Base-by-base conservation (phyloP, 1,139 yeast genomes). In the Suzukiozyma palmioleophila region DNA sequence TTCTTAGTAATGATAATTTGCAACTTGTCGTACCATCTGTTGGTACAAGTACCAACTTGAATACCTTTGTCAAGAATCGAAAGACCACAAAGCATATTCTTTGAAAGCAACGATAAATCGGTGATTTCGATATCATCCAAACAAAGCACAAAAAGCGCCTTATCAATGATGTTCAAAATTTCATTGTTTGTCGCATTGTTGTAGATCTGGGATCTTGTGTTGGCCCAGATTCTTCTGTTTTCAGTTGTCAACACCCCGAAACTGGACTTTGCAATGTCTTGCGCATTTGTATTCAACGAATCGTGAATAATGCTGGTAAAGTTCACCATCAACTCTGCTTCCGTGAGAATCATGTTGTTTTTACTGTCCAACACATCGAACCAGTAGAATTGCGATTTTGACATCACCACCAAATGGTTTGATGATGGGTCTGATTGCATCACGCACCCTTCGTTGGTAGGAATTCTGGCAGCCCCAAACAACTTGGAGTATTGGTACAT, bases 11-110 rank as follows among this genome's bases (percentile, higher is more conserved):
- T 80, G 42, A 89, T 89, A 48, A 89, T 74, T 61, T 89, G 97
- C 47, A 89, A 66, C 64, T 89, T 89, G 62, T 89, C 96, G 58
- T 88, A 89, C 96, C 96, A 89, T 58, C 97, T 73, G 61, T 89
- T 89, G 30, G 96, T 85, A 63, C 96, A 88, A 9, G 96, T 88
- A 46, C 97, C 97, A 28, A 84, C 84, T 63, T 89, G 96, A 38
- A 87, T 80, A 53, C 96, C 96, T 52, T 84, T 78, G 46, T 83
- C 87, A 31, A 86, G 66, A 28, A 75, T 77, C n/a, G 88, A 81
- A 43, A 84, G 75, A 3, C 96, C 96, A 59, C 96, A 88, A 37
- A 88, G 75, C 84, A 86, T 84, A 55, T 88, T 87, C 53, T 83
- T 81, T 11, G 92, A 78, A 53, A 88, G 66, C 44, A 84, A 84